These are phyloP conservation scores for Claviceps africana DNA, from an alignment of 2,329 filamentous ascomycete species.

Conservation along the genomic window DNA sequence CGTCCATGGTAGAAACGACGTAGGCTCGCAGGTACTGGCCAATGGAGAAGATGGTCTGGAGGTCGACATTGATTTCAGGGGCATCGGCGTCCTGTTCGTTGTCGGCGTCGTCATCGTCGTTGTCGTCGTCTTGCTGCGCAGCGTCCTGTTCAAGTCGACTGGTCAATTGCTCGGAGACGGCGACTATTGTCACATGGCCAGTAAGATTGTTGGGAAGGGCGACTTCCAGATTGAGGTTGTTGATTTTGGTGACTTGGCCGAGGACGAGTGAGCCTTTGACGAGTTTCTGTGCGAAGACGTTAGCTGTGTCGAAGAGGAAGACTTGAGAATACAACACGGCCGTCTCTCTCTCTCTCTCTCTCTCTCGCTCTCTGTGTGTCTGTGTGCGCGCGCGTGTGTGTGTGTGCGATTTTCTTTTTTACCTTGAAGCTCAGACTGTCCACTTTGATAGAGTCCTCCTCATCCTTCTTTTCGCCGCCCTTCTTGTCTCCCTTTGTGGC, in stretches of 20 bases:
- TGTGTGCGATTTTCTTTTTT: not conserved
- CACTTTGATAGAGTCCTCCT: conserved; percentile 51
- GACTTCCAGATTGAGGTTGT: conserved; percentile 61
- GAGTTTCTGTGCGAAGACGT: conserved; percentile 46
- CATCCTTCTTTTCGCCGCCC: conserved; percentile 27
- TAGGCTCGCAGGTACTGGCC: conserved; percentile 82
- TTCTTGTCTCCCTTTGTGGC: conserved; percentile 39
- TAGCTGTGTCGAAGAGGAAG: conserved; percentile 9
- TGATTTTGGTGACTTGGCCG: conserved; percentile 73
- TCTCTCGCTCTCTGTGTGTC: too few species aligned
- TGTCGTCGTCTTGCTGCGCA: conserved; percentile 30
- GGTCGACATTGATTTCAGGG: conserved; percentile 49
- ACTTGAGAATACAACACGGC: not conserved
- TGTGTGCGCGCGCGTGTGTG: too few species aligned
- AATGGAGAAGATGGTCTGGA: conserved; percentile 60
- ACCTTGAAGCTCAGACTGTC: conserved; percentile 86
- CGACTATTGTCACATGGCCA: conserved; percentile 81
- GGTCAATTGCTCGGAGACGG: conserved; percentile 72
- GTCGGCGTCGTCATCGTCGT: conserved; percentile 43
- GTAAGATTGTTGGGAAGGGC: conserved; percentile 85
- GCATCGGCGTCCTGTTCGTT: conserved; percentile 19
- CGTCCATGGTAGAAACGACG: conserved; percentile 65
- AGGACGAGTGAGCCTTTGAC: conserved; percentile 77
- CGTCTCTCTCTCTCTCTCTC: too few species aligned
- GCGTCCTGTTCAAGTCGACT: conserved; percentile 58